phyloP scores from a whole-genome alignment of 2,329 filamentous ascomycete genomes.

The Didymosphaeria variabile region DNA sequence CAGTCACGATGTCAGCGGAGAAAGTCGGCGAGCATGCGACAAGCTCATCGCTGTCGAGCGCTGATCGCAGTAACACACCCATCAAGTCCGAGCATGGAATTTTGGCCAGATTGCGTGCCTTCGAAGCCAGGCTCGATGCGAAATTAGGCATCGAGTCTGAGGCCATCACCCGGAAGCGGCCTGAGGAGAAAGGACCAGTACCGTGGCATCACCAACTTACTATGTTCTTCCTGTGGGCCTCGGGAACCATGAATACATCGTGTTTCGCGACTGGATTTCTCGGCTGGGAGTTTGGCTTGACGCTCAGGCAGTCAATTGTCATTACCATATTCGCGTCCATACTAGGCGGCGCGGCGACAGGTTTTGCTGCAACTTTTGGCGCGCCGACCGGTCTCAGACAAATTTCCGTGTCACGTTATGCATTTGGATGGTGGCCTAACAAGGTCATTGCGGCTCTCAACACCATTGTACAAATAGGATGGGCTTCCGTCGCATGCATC shows the following conservation, averaged over 20 bases:
- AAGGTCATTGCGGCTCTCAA: constrained; percentile 60
- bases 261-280: constrained; percentile 53
- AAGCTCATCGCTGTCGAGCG: constrained; percentile 22
- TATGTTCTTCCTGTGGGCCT: constrained; percentile 57
- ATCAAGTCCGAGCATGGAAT: constrained; percentile 25
- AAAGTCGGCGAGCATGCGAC: constrained; percentile 23
- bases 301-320: constrained; percentile 54
- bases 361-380: constrained; percentile 54
- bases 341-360: constrained; percentile 52
- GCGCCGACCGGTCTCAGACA: constrained; percentile 54
- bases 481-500: constrained; percentile 54
- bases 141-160: constrained; percentile 36
- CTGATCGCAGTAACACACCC: constrained; percentile 15
- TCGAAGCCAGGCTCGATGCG: constrained; percentile 32
- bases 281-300: constrained; percentile 59
- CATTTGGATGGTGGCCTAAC: constrained; percentile 62
- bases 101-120: constrained; percentile 26
- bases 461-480: constrained; percentile 57
- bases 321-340: constrained; percentile 53
- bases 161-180: constrained; percentile 35
- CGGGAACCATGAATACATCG: constrained; percentile 53
- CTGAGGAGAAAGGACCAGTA: constrained; percentile 38
- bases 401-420: constrained; percentile 56
- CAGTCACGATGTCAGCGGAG: constrained; percentile 24
- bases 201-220: constrained; percentile 38